These are phyloP conservation scores for Mycena leptocephala DNA, from an alignment of 768 basidiomycete species.

Conservation along the genomic window DNA sequence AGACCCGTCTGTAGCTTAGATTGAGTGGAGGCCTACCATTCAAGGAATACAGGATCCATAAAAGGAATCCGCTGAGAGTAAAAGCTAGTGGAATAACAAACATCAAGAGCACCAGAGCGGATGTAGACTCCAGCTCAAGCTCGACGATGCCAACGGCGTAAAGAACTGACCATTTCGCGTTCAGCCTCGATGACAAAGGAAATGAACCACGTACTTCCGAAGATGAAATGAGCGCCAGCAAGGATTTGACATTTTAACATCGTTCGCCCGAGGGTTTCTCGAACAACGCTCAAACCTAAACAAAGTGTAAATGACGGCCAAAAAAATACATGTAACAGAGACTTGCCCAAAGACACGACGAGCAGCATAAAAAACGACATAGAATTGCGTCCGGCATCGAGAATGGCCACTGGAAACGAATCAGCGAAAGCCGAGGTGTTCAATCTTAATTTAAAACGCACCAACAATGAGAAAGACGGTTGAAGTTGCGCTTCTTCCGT, in stretches of 20 bases:
- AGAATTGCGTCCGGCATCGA: constrained; percentile 95
- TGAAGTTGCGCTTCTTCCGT: constrained; percentile 81
- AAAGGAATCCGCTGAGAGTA: constrained; percentile 94
- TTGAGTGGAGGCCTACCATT: constrained; percentile 71
- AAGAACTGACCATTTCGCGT: constrained; percentile 66
- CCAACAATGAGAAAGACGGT: constrained; percentile 96
- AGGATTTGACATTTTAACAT: constrained; percentile 91
- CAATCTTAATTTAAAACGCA: constrained; percentile 49
- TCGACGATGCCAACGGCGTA: constrained; percentile 97
- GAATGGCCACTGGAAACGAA: constrained; percentile 81
- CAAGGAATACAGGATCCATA: constrained; percentile 95
- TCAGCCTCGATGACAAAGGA: not conserved
- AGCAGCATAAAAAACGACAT: constrained; percentile 96
- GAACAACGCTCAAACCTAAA: constrained; percentile 82
- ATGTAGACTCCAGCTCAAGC: constrained; percentile 92
- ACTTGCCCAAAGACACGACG: constrained; percentile 86
- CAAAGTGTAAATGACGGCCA: not conserved
- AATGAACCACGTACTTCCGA: constrained; percentile 82
- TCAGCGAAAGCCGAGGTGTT: not conserved
- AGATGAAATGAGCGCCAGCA: constrained; percentile 90
- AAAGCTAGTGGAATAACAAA: constrained; percentile 97
- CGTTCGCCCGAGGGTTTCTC: constrained; percentile 86
- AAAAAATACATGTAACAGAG: not conserved
- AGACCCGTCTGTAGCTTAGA: not conserved
- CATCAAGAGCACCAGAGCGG: constrained; percentile 85